These are phyloP conservation scores for Lanmaoa rubissima DNA, from an alignment of 768 basidiomycete genomes.

Conservation along the genomic window DNA sequence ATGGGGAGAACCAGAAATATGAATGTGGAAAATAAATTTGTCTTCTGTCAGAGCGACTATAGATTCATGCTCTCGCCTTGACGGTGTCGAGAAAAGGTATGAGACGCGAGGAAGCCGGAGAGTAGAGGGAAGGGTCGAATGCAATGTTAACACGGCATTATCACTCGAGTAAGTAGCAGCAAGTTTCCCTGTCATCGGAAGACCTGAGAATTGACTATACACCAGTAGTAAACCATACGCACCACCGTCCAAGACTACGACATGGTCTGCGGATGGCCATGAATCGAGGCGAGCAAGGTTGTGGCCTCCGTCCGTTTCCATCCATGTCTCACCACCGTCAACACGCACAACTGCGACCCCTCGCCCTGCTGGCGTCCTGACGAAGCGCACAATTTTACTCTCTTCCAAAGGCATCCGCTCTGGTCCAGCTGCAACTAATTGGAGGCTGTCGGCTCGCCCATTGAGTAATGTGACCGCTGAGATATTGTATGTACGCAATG, in stretches of 20 bases:
- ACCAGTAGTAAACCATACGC: conserved; percentile 16
- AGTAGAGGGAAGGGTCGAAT: conserved; percentile 43
- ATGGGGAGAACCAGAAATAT: conserved; percentile 34
- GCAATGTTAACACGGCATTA: conserved; percentile 50
- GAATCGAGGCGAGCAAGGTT: conserved; percentile 46
- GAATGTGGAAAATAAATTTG: conserved; percentile 57
- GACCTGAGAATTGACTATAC: conserved; percentile 4
- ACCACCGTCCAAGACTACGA: conserved; percentile 73
- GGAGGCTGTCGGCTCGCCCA: conserved; percentile 52
- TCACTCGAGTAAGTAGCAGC: conserved; percentile 59
- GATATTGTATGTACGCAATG: conserved; percentile 60
- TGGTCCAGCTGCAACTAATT: conserved; percentile 39
- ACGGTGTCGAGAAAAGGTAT: conserved; percentile 66
- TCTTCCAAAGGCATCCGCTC: conserved; percentile 46
- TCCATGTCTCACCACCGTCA: conserved; percentile 66
- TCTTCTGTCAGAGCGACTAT: conserved; percentile 68
- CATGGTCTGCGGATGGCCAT: conserved; percentile 59
- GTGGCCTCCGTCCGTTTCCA: conserved; percentile 45
- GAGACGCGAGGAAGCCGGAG: conserved; percentile 51
- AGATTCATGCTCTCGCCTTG: conserved; percentile 47
- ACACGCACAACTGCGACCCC: conserved; percentile 67
- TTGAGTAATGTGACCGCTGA: conserved; percentile 63
- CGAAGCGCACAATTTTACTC: conserved; percentile 55
- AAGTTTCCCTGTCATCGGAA: conserved; percentile 41
- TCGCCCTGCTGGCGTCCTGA: conserved; percentile 76